Evolutionary conservation across 139 green algal species (phyloP).

Genomic region (Monoraphidium neglectum): DNA sequence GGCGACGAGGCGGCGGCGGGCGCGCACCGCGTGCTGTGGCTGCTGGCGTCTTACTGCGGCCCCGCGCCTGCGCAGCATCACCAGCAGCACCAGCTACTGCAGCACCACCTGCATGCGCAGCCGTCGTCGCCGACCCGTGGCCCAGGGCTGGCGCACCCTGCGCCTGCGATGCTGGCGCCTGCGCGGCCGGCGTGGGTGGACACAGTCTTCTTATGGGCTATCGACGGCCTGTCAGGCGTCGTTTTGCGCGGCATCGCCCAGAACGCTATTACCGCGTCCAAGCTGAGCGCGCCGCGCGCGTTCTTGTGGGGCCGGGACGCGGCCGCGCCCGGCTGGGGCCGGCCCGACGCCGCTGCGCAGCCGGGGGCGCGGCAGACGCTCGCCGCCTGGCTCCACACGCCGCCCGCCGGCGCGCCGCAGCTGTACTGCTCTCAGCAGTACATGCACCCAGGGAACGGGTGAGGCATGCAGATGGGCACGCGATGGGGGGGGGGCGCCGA

Average conservation of each 20-base stretch:
- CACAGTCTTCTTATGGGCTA: slow-evolving; percentile 60
- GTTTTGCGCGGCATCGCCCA: slow-evolving; percentile 51
- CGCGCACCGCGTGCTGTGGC: slow-evolving; percentile 23
- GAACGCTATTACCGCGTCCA: slow-evolving; percentile 20
- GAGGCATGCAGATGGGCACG: too few relatives aligned
- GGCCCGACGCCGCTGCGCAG: background rate
- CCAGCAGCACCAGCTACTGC: background rate
- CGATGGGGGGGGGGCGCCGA: too few relatives aligned
- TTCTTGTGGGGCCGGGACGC: slow-evolving; percentile 58
- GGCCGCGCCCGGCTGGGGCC: too few relatives aligned
- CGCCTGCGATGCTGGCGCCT: background rate
- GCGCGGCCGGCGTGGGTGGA: slow-evolving; percentile 10
- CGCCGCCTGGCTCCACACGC: background rate
- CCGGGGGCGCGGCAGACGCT: background rate
- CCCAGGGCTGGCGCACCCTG: background rate
- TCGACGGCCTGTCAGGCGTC: slow-evolving; percentile 58
- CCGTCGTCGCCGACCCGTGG: background rate
- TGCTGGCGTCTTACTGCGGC: slow-evolving; percentile 5
- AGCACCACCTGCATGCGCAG: background rate
- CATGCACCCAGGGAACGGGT: too few relatives aligned
- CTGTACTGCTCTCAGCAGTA: too few relatives aligned
- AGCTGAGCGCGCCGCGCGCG: slow-evolving; percentile 27
- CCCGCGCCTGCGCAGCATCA: background rate
- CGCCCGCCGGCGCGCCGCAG: too few relatives aligned
- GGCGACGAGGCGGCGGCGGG: background rate